Evolutionary conservation across 495 filamentous ascomycete genomes (phyloP).

Genomic region (Extremus antarcticus): DNA sequence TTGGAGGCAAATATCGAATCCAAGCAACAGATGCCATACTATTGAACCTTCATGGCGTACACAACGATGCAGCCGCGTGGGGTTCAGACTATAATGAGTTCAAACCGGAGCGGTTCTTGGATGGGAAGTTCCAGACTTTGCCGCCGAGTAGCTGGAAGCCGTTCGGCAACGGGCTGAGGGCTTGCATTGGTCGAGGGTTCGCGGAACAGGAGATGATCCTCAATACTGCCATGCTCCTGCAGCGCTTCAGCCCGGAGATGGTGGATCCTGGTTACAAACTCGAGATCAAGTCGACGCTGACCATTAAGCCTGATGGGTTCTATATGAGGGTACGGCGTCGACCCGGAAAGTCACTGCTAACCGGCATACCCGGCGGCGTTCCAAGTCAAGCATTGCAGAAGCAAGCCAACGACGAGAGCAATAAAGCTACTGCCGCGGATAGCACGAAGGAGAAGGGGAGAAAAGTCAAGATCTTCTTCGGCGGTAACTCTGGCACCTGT

Average conservation of each 20-base stretch:
- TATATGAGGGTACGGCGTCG: slow-evolving; percentile 52
- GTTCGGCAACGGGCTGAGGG: slow-evolving; percentile 47
- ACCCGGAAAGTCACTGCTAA: slow-evolving; percentile 42
- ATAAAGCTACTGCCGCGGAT: slow-evolving; percentile 6
- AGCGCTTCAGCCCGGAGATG: slow-evolving; percentile 50
- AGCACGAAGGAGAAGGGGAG: slow-evolving; percentile 24
- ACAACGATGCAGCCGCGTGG: slow-evolving; percentile 57
- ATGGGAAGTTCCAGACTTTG: slow-evolving; percentile 47
- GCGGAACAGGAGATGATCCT: slow-evolving; percentile 53
- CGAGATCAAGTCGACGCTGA: slow-evolving; percentile 59
- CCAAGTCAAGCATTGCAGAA: slow-evolving; percentile 12
- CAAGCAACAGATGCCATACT: slow-evolving; percentile 50
- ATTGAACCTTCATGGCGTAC: slow-evolving; percentile 47
- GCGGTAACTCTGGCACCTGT: slow-evolving; percentile 67
- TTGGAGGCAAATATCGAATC: slow-evolving; percentile 58
- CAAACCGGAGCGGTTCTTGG: slow-evolving; percentile 54
- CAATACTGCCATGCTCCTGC: slow-evolving; percentile 44
- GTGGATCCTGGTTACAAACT: slow-evolving; percentile 52
- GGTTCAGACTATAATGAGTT: slow-evolving; percentile 47
- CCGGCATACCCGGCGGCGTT: slow-evolving; percentile 14
- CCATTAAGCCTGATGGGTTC: slow-evolving; percentile 66
- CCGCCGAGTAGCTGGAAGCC: slow-evolving; percentile 48
- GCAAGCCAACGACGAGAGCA: neutral
- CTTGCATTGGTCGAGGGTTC: slow-evolving; percentile 47
- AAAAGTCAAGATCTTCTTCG: slow-evolving; percentile 57